phyloP scores from a whole-genome alignment of 2,329 filamentous ascomycete species.

The Pseudocercospora cruenta region DNA sequence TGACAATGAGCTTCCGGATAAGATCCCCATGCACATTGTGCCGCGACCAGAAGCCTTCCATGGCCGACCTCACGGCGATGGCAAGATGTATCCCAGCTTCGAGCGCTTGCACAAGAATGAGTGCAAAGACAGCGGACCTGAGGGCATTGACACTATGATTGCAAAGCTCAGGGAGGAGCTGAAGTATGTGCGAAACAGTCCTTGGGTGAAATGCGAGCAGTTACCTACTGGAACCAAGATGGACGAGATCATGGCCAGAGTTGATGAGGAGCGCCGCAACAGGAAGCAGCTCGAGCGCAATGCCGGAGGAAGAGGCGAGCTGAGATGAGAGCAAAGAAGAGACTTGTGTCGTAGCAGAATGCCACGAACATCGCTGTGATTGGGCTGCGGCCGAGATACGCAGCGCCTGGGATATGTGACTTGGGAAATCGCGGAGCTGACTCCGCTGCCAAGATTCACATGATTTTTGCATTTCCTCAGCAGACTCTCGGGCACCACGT shows the following conservation, averaged over 20 bases:
- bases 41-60: conserved; percentile 85
- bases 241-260: conserved; percentile 63
- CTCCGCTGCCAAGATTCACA: neutral
- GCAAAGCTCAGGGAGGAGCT: conserved; percentile 82
- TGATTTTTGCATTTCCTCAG: neutral
- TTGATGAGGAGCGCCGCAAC: conserved; percentile 65
- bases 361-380: neutral
- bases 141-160: conserved; percentile 67
- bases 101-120: conserved; percentile 64
- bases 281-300: conserved; percentile 50
- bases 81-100: conserved; percentile 83
- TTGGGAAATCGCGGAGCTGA: neutral
- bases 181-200: conserved; percentile 79
- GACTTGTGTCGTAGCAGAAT: too few species aligned
- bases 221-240: conserved; percentile 74
- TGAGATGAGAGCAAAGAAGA: conserved; percentile 16
- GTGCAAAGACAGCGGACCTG: conserved; percentile 77
- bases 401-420: neutral
- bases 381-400: neutral
- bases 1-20: conserved; percentile 69
- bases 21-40: conserved; percentile 73
- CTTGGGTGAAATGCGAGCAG: conserved; percentile 81
- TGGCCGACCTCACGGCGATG: conserved; percentile 70
- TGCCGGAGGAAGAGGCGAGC: conserved; percentile 49
- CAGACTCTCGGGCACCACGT: neutral